Evolutionary conservation across 306 rosid species (phyloP), one percentile per base, ranked within the genome.

Genomic region (Senna tora): DNA sequence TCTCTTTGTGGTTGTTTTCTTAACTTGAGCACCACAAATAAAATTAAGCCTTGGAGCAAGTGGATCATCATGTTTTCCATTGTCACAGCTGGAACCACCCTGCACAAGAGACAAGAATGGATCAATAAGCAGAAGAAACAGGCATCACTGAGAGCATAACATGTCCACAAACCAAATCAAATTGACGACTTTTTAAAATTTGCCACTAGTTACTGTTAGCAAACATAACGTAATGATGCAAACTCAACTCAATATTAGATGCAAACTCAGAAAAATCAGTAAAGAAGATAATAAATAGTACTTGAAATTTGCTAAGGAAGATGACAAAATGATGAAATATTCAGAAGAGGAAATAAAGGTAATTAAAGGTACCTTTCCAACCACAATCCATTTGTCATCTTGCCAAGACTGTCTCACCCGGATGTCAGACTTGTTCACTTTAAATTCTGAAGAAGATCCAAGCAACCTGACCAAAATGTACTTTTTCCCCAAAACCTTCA

Each of bases 391-490:
- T 75, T 82, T 78, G 77, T 72, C 93, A 84, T 85, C 89, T 64
- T 76, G 90, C 96, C 96, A 94, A 69, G 88, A 91, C 77, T 82
- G 92, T 79, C 99, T 83, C 69, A 80, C 83, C 42, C 97, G 82
- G 62, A 95, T 84, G 75, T 92, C 88, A 45, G 75, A 80, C 75
- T 84, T 90, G 77, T 82, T 74, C 75, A 85, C 96, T 83, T 85
- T 84, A 72, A 82, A 83, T 72, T 92, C 92, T 75, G 72, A 14
- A 73, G 82, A 88, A 58, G 97, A 92, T 58, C 99, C 99, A 77
- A 95, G 88, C 59, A 88, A 69, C 87, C 97, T 84, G 59, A 89
- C 90, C 74, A 82, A 73, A 77, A 86, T 75, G 69, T 76, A 69
- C 72, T 77, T 79, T 58, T 72, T 73, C 50, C 89, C 85, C 80